Conservation (phyloP, 2,329 filamentous ascomycete species). For the Lizonia empirigonia region DNA sequence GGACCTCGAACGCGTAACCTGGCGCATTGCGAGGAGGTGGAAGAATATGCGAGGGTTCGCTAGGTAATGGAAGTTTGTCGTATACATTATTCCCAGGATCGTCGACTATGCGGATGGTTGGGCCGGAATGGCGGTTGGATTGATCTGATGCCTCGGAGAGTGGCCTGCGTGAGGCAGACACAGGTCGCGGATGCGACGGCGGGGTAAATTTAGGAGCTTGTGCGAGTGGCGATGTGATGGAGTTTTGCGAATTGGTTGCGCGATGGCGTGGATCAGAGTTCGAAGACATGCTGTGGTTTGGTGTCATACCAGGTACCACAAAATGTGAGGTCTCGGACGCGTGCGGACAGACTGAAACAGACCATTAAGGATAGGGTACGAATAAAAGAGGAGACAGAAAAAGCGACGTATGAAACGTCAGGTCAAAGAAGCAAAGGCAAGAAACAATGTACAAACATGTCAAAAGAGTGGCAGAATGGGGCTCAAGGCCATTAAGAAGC, state of each 20-base stretch:
- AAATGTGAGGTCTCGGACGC: constrained; percentile 29
- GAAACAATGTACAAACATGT: constrained; percentile 42
- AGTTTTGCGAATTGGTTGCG: constrained; percentile 33
- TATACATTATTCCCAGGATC: constrained; percentile 45
- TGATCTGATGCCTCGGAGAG: constrained; percentile 49
- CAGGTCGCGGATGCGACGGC: constrained; percentile 30
- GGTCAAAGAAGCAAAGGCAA: constrained; percentile 41
- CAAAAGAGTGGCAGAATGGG: constrained; percentile 43
- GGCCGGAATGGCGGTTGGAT: constrained; percentile 45
- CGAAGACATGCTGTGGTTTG: constrained; percentile 40
- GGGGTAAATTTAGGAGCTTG: constrained; percentile 41
- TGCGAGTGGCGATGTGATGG: constrained; percentile 33
- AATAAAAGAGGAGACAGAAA: constrained; percentile 26
- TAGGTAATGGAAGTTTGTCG: constrained; percentile 49
- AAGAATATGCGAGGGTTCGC: constrained; percentile 48
- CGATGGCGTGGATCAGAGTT: constrained; percentile 28
- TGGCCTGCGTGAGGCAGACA: constrained; percentile 43
- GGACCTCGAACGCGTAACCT: constrained; percentile 48
- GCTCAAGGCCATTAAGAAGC: constrained; percentile 44
- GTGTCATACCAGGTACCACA: constrained; percentile 28
- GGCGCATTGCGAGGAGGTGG: constrained; percentile 46
- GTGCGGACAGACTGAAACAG: constrained; percentile 31
- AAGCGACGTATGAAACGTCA: constrained; percentile 28
- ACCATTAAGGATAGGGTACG: constrained; percentile 41
- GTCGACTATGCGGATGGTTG: constrained; percentile 50